Evolutionary conservation across 805 yeast species (phyloP), one percentile per base, ranked within the genome.

Genomic region (Zygosaccharomyces gambellarensis): DNA sequence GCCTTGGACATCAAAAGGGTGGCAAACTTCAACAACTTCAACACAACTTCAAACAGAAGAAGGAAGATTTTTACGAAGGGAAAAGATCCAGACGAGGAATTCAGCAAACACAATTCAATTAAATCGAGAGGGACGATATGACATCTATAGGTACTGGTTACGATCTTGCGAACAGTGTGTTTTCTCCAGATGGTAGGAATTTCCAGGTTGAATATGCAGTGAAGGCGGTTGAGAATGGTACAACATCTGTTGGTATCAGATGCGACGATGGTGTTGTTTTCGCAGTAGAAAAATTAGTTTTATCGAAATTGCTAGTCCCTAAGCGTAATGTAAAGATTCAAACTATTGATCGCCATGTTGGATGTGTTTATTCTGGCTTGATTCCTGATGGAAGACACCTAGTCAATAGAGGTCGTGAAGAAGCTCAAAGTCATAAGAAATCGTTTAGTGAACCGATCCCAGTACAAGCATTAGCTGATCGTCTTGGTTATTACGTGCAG

Each of bases 61-160:
- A 47, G 29, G 34, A 19, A 21, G 10, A 14, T 17, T 27, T 25
- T 22, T 19, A 19, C 22, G 17, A 29, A 17, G 40, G 32, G 40
- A 27, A 21, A 32, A 23, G 36, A 11, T 45, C 32, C n/a, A 28
- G 19, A 17, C 22, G 31, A n/a, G 29, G 23, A 43, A 32, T 21
- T 38, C 28, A 25, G 28, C 28, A 25, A 8, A 6, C 9, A 25
- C 17, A 8, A 11, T 31, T 10, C 36, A 41, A 30, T 40, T 42
- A 27, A 36, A 44, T 46, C 17, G 29, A 29, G 31, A 21, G 25
- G 28, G 11, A 14, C 29, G 46, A 23, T 23, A 65, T 65, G 92
- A 86, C 98, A 36, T 94, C 99, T 42, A 90, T 94, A 61, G 99
- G 99, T 61, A 94, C 99, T 27, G 99, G 99, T 17, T 94, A 94